Base-by-base conservation (phyloP, 2,329 filamentous ascomycete genomes). In the Cladosporium sphaerospermum region DNA sequence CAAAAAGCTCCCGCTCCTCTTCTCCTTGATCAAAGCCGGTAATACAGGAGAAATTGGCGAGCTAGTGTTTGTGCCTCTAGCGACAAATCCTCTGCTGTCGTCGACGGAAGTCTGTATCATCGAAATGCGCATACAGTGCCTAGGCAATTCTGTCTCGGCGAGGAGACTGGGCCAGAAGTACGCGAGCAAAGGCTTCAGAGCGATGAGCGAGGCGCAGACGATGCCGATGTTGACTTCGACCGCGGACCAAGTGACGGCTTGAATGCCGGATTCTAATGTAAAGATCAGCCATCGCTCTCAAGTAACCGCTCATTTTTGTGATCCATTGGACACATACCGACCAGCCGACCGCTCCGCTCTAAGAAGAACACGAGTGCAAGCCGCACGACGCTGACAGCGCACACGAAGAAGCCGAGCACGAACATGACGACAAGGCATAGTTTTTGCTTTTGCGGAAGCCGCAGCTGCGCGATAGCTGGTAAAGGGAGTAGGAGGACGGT, bases 401-500 rank as follows among this genome's bases (percentile, higher is more conserved):
- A 65, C 34, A 67, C 64, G 47, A 74, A 57, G 54, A 71, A 67
- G 53, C 72, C 71, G 4, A 76, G 65, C 0, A 69, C 62, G 61
- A 77, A 78, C 42, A 77, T 66, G 1, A 69, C 59, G 23, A 73
- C 67, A 14, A 76, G 60, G 2, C 63, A 67, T 41, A 70, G 34
- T 52, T 71, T 76, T 56, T 77, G 73, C 50, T 62, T 71, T 31
- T 57, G 61, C 0, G 74, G 73, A 3, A 77, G 60, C 23, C 70
- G 67, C 7, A 78, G 64, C 2, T 63, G 59, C 3, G 63, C 57
- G 14, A 76, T 63, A 6, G 71, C 69, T 3, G 72, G 73, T 37
- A 78, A 69, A 0, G 75, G 75, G 28, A 77, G 66, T n/a, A 71
- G 46, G 5, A 77, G 58, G 11, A 76, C 69, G 1, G 66, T 62